phyloP scores from a whole-genome alignment of 805 yeast species.

The Candida dendrica region DNA sequence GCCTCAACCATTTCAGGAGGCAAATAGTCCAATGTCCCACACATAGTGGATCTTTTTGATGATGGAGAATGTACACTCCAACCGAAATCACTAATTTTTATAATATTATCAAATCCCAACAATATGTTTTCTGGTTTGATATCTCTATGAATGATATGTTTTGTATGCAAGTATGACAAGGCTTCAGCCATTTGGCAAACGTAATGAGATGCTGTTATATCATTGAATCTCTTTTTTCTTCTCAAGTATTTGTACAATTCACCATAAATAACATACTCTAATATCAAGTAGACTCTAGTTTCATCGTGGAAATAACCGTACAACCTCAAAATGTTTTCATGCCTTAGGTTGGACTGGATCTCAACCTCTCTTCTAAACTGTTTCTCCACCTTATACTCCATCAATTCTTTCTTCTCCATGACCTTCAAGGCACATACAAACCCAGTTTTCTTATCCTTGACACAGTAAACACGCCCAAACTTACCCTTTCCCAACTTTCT shows the following conservation, averaged over 20 bases:
- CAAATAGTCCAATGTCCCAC: conserved; percentile 90
- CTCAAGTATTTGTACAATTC: conserved; percentile 75
- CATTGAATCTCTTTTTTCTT: conserved; percentile 61
- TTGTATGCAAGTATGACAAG: conserved; percentile 66
- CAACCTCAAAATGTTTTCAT: conserved; percentile 72
- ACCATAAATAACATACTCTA: conserved; percentile 83
- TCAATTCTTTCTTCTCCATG: conserved; percentile 78
- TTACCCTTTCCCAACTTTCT: conserved; percentile 87
- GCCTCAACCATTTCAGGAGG: conserved; percentile 95
- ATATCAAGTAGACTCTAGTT: conserved; percentile 69
- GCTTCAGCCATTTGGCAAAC: conserved; percentile 81
- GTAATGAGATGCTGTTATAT: conserved; percentile 68
- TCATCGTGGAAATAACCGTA: conserved; percentile 83
- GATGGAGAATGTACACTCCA: conserved; percentile 76
- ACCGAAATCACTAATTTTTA: conserved; percentile 91
- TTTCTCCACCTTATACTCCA: conserved; percentile 67
- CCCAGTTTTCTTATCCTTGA: conserved; percentile 64
- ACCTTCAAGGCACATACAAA: conserved; percentile 86
- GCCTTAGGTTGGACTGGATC: conserved; percentile 74
- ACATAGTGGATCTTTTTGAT: conserved; percentile 66
- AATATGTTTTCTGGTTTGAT: conserved; percentile 91
- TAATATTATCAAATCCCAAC: conserved; percentile 63
- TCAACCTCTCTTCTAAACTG: conserved; percentile 90
- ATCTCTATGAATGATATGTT: conserved; percentile 83
- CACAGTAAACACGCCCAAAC: conserved; percentile 90